A percentile compares a stretch with the other conserved stretches of the same genome.
Evolutionary conservation across 2,329 filamentous ascomycete species (phyloP).

Genomic region (Pseudopyricularia javanii): DNA sequence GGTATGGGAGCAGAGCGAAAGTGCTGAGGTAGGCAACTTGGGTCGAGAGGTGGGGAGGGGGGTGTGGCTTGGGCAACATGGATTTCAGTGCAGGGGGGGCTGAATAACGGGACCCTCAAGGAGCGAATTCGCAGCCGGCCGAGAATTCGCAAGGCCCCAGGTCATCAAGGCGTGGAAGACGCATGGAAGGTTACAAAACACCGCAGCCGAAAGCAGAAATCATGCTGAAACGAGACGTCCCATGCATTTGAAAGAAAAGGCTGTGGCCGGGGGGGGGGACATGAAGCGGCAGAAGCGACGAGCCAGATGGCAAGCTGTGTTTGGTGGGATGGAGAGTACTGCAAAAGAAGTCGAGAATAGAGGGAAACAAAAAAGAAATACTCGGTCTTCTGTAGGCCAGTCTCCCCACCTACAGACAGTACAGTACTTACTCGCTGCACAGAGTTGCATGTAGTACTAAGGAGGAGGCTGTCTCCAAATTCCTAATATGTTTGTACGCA

Average conservation of each 20-base stretch:
- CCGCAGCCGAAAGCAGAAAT: slow-evolving; percentile 22
- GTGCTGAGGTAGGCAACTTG: slow-evolving; percentile 19
- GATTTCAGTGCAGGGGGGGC: slow-evolving; percentile 12
- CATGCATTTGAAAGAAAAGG: slow-evolving; percentile 16
- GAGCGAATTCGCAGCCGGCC: neutral
- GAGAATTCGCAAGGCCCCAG: slow-evolving; percentile 9
- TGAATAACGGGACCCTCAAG: neutral
- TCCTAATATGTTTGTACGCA: too few relatives aligned
- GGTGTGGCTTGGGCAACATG: slow-evolving; percentile 9
- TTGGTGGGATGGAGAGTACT: too few relatives aligned
- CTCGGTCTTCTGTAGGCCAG: too few relatives aligned
- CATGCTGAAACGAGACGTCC: slow-evolving; percentile 31
- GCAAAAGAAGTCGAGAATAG: too few relatives aligned
- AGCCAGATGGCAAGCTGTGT: neutral
- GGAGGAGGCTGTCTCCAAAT: too few relatives aligned
- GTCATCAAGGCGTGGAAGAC: slow-evolving; percentile 21
- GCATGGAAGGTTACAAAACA: slow-evolving; percentile 27
- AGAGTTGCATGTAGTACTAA: too few relatives aligned
- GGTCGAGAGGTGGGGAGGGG: neutral
- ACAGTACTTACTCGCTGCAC: too few relatives aligned
- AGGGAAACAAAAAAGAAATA: too few relatives aligned
- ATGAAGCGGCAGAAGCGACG: neutral
- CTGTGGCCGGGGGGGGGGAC: neutral
- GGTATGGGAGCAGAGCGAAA: slow-evolving; percentile 16
- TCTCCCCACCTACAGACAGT: too few relatives aligned